Evolutionary conservation across 1,284 basidiomycete species (phyloP).

Genomic region (Ceratobasidium sp.): DNA sequence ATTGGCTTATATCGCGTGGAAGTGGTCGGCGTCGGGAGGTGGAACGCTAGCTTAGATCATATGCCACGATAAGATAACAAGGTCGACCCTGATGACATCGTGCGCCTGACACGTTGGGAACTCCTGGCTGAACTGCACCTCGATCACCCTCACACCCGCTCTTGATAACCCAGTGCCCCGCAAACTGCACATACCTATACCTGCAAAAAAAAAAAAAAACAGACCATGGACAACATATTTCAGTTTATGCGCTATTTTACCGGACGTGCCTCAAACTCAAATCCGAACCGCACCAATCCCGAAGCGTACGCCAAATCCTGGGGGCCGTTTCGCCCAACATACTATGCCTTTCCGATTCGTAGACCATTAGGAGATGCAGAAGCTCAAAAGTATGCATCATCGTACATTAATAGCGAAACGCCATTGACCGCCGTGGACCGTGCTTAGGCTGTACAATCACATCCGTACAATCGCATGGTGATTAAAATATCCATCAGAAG

Average conservation of each 20-base stretch:
- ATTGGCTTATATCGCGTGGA: neutral
- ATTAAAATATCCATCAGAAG: neutral
- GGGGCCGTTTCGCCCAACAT: constrained; percentile 49
- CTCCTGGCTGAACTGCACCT: neutral
- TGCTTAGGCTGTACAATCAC: constrained; percentile 52
- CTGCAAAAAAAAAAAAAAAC: no score
- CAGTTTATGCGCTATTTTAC: constrained; percentile 36
- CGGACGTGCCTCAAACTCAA: constrained; percentile 33
- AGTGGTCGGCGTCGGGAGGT: neutral
- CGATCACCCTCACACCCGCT: neutral
- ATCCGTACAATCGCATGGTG: constrained; percentile 51
- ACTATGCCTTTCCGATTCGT: constrained; percentile 43
- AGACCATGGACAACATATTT: constrained; percentile 2
- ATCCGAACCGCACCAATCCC: constrained; percentile 15
- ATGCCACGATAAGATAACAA: neutral
- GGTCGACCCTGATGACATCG: neutral
- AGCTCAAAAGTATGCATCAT: constrained; percentile 50
- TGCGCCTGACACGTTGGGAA: neutral
- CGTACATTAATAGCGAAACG: neutral
- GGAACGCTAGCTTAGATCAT: constrained; percentile 7
- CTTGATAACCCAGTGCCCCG: neutral
- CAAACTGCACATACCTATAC: neutral
- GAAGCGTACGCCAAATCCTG: constrained; percentile 46
- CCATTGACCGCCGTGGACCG: neutral
- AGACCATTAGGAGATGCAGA: constrained; percentile 48